Evolutionary conservation across 345 rosid species (phyloP).

Genomic region (Dipteronia sinensis): DNA sequence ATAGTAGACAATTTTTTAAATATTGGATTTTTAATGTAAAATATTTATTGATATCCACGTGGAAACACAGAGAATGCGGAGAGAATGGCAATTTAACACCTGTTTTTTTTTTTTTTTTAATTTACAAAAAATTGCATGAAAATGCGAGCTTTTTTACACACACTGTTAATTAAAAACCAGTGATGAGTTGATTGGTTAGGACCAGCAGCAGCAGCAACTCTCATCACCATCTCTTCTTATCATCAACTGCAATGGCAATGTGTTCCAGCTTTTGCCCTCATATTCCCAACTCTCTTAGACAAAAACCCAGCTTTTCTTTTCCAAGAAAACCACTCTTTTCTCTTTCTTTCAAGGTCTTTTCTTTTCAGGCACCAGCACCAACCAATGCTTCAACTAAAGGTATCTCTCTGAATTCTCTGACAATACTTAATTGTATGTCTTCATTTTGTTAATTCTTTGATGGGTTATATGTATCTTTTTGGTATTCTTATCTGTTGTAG

Average conservation of each 20-base stretch:
- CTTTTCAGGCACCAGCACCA: constrained; percentile 42
- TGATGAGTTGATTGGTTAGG: constrained; percentile 21
- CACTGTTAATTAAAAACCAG: background rate
- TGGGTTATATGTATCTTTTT: background rate
- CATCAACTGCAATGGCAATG: constrained; percentile 55
- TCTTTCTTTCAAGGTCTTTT: constrained; percentile 42
- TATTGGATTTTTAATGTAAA: no score
- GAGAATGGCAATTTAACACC: no score
- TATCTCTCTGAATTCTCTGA: constrained; percentile 10
- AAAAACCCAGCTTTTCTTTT: constrained; percentile 42
- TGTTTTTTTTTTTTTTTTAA: no score
- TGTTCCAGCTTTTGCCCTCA: constrained; percentile 65
- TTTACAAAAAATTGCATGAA: constrained; percentile 12
- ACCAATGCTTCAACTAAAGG: constrained; percentile 42
- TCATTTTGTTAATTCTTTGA: background rate
- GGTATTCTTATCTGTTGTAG: background rate
- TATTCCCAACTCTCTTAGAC: constrained; percentile 42
- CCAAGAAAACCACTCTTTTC: constrained; percentile 29
- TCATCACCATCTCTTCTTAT: constrained; percentile 22
- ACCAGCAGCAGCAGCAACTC: constrained; percentile 8
- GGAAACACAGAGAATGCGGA: no score
- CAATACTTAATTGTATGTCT: background rate
- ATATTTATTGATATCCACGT: no score
- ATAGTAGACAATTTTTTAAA: no score
- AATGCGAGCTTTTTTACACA: constrained; percentile 22